These are phyloP conservation scores for Rhodotorula sp. DNA, from an alignment of 1,284 basidiomycete species.

Conservation along the genomic window DNA sequence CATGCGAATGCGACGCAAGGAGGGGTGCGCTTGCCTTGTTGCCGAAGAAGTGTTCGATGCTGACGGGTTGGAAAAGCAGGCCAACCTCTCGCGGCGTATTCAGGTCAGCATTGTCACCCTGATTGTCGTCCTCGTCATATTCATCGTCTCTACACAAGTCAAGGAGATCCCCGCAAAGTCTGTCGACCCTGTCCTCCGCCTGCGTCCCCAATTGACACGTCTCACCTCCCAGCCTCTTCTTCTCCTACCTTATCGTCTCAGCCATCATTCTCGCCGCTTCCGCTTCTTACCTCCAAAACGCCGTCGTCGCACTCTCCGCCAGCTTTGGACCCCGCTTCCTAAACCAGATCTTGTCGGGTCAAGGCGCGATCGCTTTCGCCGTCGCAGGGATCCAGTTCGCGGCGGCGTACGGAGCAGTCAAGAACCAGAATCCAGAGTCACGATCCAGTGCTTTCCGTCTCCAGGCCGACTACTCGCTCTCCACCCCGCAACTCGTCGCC, in stretches of 20 bases:
- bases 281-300: conserved; percentile 41
- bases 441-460: not conserved
- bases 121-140: conserved; percentile 25
- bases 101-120: conserved; percentile 26
- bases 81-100: conserved; percentile 30
- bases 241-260: conserved; percentile 32
- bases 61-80: not conserved
- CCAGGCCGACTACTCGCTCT: not conserved
- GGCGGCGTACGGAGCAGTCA: conserved; percentile 38
- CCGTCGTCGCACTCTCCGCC: conserved; percentile 42
- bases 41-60: no score
- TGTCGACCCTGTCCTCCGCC: not conserved
- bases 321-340: conserved; percentile 44
- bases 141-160: conserved; percentile 39
- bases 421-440: conserved; percentile 1
- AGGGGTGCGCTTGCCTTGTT: conserved; percentile 1
- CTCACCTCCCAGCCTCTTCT: conserved; percentile 33
- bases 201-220: not conserved
- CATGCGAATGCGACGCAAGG: conserved; percentile 36
- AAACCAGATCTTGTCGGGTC: conserved; percentile 45
- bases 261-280: conserved; percentile 33
- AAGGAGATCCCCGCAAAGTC: conserved; percentile 25
- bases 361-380: conserved; percentile 43
- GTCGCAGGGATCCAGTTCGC: conserved; percentile 44
- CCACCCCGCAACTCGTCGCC: not conserved